These are phyloP conservation scores for Aspergillus brunneoviolaceus DNA, from an alignment of 2,329 filamentous ascomycete genomes.

Conservation along the genomic window DNA sequence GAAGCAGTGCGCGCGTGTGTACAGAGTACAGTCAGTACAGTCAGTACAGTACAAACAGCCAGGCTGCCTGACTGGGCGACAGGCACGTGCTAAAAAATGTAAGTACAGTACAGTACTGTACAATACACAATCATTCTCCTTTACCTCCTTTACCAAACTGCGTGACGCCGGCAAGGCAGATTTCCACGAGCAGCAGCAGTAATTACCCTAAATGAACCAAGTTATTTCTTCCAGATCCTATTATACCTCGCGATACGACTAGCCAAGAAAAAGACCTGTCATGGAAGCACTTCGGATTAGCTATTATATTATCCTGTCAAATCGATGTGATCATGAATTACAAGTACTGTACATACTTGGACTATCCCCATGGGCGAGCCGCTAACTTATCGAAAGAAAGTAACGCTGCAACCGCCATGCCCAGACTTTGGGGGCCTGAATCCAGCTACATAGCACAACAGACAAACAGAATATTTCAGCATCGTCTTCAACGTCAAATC, in stretches of 20 bases:
- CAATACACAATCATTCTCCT: neutral
- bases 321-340: no score
- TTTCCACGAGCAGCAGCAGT: neutral
- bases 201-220: neutral
- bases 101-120: no score
- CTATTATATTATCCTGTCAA: no score
- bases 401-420: neutral
- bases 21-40: no score
- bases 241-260: neutral
- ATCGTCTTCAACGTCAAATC: no score
- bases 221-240: no score
- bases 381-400: neutral
- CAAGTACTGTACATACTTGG: no score
- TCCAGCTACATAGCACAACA: no score
- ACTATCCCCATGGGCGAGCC: neutral
- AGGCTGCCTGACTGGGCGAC: slow-evolving; percentile 3
- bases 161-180: neutral
- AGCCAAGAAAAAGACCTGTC: neutral
- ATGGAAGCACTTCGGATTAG: no score
- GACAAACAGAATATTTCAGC: no score
- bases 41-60: neutral
- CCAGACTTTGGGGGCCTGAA: neutral
- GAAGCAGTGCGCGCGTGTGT: neutral
- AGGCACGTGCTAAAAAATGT: neutral
- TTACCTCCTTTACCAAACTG: neutral